Evolutionary conservation across 176 grass and related monocot genomes (phyloP).

Genomic region (Aegilops umbellulata): DNA sequence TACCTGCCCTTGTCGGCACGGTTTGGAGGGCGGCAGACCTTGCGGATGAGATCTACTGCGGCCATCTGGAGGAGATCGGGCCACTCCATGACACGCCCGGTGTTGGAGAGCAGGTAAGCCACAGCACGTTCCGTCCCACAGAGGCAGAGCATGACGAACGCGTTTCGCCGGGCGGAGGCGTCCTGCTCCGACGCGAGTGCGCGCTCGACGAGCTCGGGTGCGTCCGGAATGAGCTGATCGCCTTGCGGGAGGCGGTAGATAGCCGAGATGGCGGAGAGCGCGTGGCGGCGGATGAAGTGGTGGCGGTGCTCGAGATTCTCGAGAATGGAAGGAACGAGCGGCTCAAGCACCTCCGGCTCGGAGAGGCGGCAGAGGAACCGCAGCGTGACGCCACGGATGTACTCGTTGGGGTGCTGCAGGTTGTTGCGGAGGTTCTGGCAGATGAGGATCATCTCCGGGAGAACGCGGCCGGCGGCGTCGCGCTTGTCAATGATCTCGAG

Average conservation of each 20-base stretch:
- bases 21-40: conserved; percentile 58
- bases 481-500: conserved; percentile 74
- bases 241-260: conserved; percentile 71
- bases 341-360: conserved; percentile 76
- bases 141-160: conserved; percentile 62
- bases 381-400: conserved; percentile 69
- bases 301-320: conserved; percentile 80
- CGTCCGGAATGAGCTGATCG: conserved; percentile 69
- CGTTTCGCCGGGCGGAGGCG: conserved; percentile 57
- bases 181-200: conserved; percentile 58
- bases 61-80: conserved; percentile 77
- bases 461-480: conserved; percentile 42
- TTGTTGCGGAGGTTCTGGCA: conserved; percentile 91
- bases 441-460: conserved; percentile 97
- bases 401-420: conserved; percentile 82
- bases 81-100: conserved; percentile 56
- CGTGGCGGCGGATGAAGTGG: conserved; percentile 72
- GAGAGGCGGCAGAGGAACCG: conserved; percentile 71
- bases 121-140: conserved; percentile 59
- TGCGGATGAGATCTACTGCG: conserved; percentile 61
- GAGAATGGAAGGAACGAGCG: conserved; percentile 74
- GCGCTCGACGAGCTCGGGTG: conserved; percentile 59
- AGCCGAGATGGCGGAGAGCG: conserved; percentile 51
- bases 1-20: conserved; percentile 56
- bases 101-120: conserved; percentile 45